Base-by-base conservation (phyloP, 148 eudicot genomes). In the Chenopodium berlandieri region DNA sequence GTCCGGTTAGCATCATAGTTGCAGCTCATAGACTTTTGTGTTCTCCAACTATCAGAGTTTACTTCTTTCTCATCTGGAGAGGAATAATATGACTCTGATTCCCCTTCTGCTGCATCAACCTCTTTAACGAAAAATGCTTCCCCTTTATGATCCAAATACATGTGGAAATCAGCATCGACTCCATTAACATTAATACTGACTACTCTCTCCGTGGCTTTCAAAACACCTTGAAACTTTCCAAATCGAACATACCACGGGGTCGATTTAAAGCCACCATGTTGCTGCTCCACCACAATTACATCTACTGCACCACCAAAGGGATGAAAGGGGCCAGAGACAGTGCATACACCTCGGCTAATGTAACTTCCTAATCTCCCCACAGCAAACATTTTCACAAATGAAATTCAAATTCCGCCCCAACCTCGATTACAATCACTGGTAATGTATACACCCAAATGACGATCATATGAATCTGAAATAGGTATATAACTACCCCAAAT, bases 261-360 rank as follows among this genome's bases (percentile, higher is more conserved):
- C 1, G 99, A 96, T 86, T 91, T 95, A 58, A 86, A 91, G 82
- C 88, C 90, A 64, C 99, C 98, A 82, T 96, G 97, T 75, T 86
- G 88, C 65, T 96, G 99, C 75, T 92, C 89, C 73, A 96, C 99
- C 76, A 94, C 99, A 80, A 96, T 90, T 46, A 94, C 92, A 89
- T 96, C 99, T 62, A 96, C 95, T 22, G 98, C 99, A 64, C 99
- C 99, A 81, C 97, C 95, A 80, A 90, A 96, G 1, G 97, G 98
- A 74, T 92, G 99, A 81, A 96, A 92, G 5, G 98, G 94, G 75
- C 90, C 93, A 9, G 99, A 91, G 3, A 96, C 95, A 0, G 91
- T 89, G 71, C 80, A 81, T 37, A 95, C 99, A 63, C 97, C 92
- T 65, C 78, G 87, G 48, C 93, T 85, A 22, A 96, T 91, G 80